These are phyloP conservation scores for Toxicodendron radicans DNA, from an alignment of 345 rosid species.

Conservation along the genomic window DNA sequence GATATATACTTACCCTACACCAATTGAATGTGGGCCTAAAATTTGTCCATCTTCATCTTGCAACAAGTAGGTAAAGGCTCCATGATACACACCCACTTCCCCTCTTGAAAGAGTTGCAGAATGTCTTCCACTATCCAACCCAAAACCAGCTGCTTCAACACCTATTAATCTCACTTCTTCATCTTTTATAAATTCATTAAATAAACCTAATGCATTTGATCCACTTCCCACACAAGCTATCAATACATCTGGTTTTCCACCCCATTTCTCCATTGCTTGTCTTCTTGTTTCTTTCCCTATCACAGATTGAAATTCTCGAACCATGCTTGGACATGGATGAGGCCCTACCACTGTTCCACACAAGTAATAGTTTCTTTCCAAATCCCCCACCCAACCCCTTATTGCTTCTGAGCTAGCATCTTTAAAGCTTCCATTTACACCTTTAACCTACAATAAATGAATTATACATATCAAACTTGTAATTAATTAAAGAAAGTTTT, in stretches of 20 bases:
- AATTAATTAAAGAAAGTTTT: no score
- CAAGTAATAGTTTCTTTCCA: constrained; percentile 50
- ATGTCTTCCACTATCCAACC: constrained; percentile 72
- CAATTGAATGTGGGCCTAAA: constrained; percentile 55
- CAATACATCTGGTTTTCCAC: constrained; percentile 78
- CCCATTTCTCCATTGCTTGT: constrained; percentile 82
- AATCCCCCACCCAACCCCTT: constrained; percentile 54
- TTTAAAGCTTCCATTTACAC: constrained; percentile 60
- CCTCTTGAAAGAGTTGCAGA: constrained; percentile 78
- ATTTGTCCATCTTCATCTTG: constrained; percentile 83
- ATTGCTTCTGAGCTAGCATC: constrained; percentile 81
- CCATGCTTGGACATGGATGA: constrained; percentile 81
- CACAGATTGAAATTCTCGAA: constrained; percentile 76
- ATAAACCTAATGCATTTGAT: constrained; percentile 79
- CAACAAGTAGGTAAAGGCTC: constrained; percentile 74
- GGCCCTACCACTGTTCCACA: constrained; percentile 78
- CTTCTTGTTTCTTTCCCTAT: constrained; percentile 83
- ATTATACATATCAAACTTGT: not conserved
- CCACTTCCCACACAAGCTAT: constrained; percentile 88
- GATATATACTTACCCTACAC: constrained; percentile 51
- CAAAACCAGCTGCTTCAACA: constrained; percentile 82
- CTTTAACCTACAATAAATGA: constrained; percentile 41
- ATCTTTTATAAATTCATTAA: constrained; percentile 69
- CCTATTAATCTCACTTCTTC: constrained; percentile 71
- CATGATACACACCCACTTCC: constrained; percentile 82